Conservation (phyloP, 2,329 filamentous ascomycete species). For the Phyllosticta capitalensis region DNA sequence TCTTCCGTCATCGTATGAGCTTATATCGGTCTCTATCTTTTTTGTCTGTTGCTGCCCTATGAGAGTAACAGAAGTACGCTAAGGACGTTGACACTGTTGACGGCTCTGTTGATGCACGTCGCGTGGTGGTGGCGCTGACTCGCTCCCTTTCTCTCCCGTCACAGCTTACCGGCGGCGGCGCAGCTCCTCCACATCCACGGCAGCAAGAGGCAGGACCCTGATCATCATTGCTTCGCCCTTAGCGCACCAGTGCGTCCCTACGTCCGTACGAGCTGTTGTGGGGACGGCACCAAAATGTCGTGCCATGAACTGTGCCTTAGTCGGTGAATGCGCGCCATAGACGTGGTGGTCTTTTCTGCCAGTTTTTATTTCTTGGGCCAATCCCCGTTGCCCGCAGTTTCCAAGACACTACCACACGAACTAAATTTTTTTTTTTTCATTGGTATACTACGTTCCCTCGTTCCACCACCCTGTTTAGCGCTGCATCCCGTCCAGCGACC, state of each 20-base stretch:
- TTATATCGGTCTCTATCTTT: not conserved
- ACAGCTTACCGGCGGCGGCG: not conserved
- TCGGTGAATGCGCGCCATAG: too few species aligned
- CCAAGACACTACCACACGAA: not conserved
- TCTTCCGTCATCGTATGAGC: not conserved
- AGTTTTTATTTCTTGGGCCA: not conserved
- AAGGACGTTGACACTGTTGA: not conserved
- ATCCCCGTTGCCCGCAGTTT: not conserved
- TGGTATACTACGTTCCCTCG: not conserved
- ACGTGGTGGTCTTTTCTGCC: not conserved
- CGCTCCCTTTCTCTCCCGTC: too few species aligned
- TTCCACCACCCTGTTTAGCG: not conserved
- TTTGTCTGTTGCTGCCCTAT: not conserved
- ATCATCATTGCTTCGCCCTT: not conserved
- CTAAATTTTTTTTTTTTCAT: not conserved
- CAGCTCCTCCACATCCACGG: not conserved
- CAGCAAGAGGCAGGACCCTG: not conserved
- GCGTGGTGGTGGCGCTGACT: not conserved
- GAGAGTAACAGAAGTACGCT: not conserved
- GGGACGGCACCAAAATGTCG: not conserved
- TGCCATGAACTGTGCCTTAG: too few species aligned
- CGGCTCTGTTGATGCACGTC: not conserved
- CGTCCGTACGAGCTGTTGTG: not conserved
- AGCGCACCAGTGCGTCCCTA: not conserved
- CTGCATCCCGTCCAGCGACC: not conserved